Evolutionary conservation across 2,329 filamentous ascomycete species (phyloP), one percentile per base, ranked within the genome.

Genomic region (Hypocrella siamensis): DNA sequence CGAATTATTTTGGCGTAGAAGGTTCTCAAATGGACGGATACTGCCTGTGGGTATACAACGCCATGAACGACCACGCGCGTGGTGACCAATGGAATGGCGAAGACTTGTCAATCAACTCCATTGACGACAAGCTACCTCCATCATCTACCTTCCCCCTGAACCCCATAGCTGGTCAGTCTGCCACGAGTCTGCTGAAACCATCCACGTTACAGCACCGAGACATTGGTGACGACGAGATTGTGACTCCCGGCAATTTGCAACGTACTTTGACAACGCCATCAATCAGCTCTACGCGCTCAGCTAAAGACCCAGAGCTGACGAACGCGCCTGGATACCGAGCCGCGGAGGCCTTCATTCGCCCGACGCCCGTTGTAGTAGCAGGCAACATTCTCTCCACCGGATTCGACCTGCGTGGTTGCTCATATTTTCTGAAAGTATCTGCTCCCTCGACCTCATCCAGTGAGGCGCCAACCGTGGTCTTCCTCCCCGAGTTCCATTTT

Each of bases 1-100:
- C 92, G 32, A 98, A 96, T 50, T 84, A 93, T 50, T 98, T 78
- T 57, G 90, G 80, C 0, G 65, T 93, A 1, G 90, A 98, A 57
- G 83, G 82, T 0, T 79, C 83, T 22, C 64, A 70, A 11, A 73
- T 84, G 35, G 86, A 86, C 40, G 90, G 88, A 0, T 90, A 88
- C 47, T 82, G 85, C 0, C 54, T 94, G 28, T 98, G 90, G 90
- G 63, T 84, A 2, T 98, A 98, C 53, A 75, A 73, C 38, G 69
- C 72, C 15, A 68, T 69, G 67, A 98, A 96, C 49, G 78, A 79
- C 38, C 90, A 98, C 49, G 65, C 78, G 47, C 78, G 82, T 57
- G 90, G 90, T 33, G 90, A 98, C 46, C 75, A 84, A 41, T 98
- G 90, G 90, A 98, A 98, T 43, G 90, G 90, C 29, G 90, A 98